Conservation (phyloP, 1,284 basidiomycete genomes). For the Lentinula novae-zelandiae region DNA sequence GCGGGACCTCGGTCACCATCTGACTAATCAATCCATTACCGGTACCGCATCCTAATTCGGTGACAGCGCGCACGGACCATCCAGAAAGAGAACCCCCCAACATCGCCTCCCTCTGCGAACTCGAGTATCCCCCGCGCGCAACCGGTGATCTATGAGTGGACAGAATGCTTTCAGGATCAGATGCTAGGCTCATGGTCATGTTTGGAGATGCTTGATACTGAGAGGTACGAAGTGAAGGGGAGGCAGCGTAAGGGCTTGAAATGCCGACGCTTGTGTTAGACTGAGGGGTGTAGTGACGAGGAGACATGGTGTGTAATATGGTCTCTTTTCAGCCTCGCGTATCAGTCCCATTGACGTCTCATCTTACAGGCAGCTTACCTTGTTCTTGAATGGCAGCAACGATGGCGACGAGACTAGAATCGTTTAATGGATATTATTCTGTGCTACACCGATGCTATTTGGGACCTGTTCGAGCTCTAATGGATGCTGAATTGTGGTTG, state of each 20-base stretch:
- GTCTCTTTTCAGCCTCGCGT: neutral
- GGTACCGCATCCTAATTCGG: conserved; percentile 1
- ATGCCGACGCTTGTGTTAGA: neutral
- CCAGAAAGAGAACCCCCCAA: neutral
- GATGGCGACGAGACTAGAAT: neutral
- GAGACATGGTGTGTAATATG: neutral
- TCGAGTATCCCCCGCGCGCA: neutral
- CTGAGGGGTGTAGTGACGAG: neutral
- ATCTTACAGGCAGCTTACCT: neutral
- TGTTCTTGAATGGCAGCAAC: neutral
- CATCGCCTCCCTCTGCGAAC: neutral
- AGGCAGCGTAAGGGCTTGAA: neutral
- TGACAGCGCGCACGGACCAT: neutral
- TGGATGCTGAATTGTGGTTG: neutral
- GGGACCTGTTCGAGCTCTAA: neutral
- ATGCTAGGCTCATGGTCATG: neutral
- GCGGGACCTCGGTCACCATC: neutral
- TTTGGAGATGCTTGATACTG: neutral
- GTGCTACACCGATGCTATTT: neutral
- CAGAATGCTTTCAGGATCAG: neutral
- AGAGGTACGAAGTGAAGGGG: neutral
- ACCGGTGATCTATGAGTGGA: neutral
- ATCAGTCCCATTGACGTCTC: neutral
- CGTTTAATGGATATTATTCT: neutral
- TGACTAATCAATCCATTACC: neutral